Evolutionary conservation across 2,329 filamentous ascomycete species (phyloP).

Genomic region (Coniosporium tulheliwenetii): DNA sequence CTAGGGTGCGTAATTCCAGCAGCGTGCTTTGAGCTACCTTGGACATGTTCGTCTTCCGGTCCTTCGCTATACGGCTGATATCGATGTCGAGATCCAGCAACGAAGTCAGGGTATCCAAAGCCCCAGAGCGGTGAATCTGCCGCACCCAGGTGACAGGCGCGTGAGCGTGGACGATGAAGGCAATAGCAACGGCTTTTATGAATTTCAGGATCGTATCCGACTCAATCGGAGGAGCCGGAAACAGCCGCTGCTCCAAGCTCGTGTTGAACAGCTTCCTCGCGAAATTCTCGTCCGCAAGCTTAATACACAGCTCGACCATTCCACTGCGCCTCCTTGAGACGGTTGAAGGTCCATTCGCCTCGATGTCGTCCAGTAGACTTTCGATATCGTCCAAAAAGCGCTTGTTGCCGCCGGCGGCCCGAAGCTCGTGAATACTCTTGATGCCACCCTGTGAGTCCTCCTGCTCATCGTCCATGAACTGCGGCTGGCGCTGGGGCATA

Average conservation of each 20-base stretch:
- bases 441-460: constrained; percentile 27
- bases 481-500: constrained; percentile 7
- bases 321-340: constrained; percentile 34
- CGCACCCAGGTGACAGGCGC: constrained; percentile 43
- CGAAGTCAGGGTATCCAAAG: constrained; percentile 37
- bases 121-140: constrained; percentile 38
- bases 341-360: constrained; percentile 25
- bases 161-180: constrained; percentile 46
- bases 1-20: constrained; percentile 33
- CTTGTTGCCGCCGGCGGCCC: constrained; percentile 40
- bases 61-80: constrained; percentile 44
- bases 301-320: constrained; percentile 38
- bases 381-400: constrained; percentile 41
- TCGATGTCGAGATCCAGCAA: constrained; percentile 40
- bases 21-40: constrained; percentile 45
- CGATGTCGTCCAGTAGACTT: constrained; percentile 42
- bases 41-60: constrained; percentile 54
- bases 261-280: constrained; percentile 58
- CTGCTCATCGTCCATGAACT: constrained; percentile 27
- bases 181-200: constrained; percentile 45
- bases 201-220: constrained; percentile 38
- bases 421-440: constrained; percentile 45
- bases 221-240: constrained; percentile 38
- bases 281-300: constrained; percentile 44
- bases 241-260: constrained; percentile 52